These are phyloP conservation scores for Tolypocladium amazonense DNA, from an alignment of 2,329 filamentous ascomycete genomes.

Conservation along the genomic window DNA sequence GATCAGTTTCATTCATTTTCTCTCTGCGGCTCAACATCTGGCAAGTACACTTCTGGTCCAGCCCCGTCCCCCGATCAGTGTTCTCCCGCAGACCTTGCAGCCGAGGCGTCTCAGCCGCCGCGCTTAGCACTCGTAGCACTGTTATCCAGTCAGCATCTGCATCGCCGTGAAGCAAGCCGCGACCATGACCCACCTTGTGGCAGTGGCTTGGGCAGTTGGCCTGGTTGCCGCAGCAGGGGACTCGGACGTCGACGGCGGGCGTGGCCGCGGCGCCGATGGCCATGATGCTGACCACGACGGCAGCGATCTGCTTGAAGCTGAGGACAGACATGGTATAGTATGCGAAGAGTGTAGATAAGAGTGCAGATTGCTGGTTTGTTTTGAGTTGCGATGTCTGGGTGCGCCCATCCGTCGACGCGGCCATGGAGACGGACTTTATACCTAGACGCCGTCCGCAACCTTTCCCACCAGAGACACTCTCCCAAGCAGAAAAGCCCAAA, in stretches of 20 bases:
- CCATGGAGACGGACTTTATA: too few species aligned
- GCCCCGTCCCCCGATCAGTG: background rate
- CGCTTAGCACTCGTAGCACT: background rate
- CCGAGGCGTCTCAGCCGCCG: too few species aligned
- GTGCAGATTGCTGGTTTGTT: background rate
- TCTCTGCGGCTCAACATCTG: background rate
- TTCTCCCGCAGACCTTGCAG: too few species aligned
- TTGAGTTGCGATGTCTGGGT: background rate
- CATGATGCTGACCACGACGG: background rate
- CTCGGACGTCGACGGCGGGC: background rate
- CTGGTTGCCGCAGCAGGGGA: background rate
- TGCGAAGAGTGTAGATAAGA: background rate
- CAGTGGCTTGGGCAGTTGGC: background rate
- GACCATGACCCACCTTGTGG: background rate
- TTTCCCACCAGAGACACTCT: too few species aligned
- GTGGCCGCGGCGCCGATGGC: background rate
- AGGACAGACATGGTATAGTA: background rate
- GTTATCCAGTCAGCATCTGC: background rate
- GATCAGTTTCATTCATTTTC: too few species aligned
- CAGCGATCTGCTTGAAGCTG: background rate
- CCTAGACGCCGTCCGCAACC: too few species aligned
- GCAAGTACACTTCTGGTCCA: too few species aligned
- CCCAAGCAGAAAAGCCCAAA: too few species aligned
- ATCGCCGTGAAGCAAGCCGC: background rate
- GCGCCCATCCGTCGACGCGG: too few species aligned